phyloP scores from a whole-genome alignment of 2,329 filamentous ascomycete genomes.

The Aspergillus pseudoglaucus region DNA sequence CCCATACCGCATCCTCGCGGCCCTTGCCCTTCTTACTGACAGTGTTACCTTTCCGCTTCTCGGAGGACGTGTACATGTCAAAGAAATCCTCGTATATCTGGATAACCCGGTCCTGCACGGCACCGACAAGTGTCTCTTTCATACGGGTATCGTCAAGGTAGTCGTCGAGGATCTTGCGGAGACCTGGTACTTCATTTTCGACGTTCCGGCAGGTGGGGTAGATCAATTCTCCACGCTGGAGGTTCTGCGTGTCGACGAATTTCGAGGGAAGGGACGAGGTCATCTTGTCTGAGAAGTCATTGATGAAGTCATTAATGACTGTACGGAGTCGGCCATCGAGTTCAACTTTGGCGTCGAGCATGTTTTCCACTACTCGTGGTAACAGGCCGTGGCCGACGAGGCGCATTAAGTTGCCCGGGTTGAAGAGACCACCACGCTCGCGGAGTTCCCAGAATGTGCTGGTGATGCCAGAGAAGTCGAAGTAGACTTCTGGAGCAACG shows the following conservation, averaged over 20 bases:
- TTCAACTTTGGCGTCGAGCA: slow-evolving; percentile 65
- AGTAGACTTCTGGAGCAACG: slow-evolving; percentile 57
- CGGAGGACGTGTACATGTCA: slow-evolving; percentile 42
- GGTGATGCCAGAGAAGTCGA: slow-evolving; percentile 61
- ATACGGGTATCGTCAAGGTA: slow-evolving; percentile 61
- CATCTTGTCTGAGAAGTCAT: slow-evolving; percentile 51
- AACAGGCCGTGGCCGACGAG: slow-evolving; percentile 53
- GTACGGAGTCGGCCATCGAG: slow-evolving; percentile 56
- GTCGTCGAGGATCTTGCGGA: slow-evolving; percentile 53
- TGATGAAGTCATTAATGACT: slow-evolving; percentile 62
- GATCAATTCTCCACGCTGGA: slow-evolving; percentile 36
- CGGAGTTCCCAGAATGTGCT: slow-evolving; percentile 63
- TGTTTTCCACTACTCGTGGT: slow-evolving; percentile 62
- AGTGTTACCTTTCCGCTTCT: slow-evolving; percentile 29
- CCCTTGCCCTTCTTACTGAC: slow-evolving; percentile 51
- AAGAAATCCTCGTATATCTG: slow-evolving; percentile 60
- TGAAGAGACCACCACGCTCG: slow-evolving; percentile 59
- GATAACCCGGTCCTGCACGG: slow-evolving; percentile 58
- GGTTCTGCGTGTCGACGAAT: slow-evolving; percentile 32
- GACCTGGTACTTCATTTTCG: slow-evolving; percentile 51
- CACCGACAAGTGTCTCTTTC: slow-evolving; percentile 59
- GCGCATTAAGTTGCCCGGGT: slow-evolving; percentile 55
- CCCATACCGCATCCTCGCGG: slow-evolving; percentile 57
- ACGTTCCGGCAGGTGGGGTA: slow-evolving; percentile 48
- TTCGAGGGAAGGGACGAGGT: slow-evolving; percentile 41